Evolutionary conservation across 257 asterid species (phyloP).

Genomic region (Primulina tabacum): DNA sequence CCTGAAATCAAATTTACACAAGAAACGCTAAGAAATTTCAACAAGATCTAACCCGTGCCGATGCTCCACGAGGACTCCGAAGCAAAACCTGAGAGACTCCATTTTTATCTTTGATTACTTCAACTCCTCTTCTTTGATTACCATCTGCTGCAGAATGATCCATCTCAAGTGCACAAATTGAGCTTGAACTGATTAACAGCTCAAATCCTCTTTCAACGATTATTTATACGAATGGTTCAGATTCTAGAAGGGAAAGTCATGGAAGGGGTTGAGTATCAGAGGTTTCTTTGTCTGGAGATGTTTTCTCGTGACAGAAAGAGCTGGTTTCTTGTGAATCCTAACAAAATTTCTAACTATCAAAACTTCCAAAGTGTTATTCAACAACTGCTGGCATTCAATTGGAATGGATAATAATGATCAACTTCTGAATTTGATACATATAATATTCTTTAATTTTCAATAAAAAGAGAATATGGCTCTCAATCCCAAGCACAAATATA

Average conservation of each 20-base stretch:
- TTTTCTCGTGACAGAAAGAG: neutral
- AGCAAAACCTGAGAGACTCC: conserved; percentile 64
- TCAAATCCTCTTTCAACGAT: conserved; percentile 17
- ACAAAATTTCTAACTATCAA: neutral
- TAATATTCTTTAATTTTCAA: neutral
- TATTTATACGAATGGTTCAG: conserved; percentile 9
- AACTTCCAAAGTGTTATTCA: neutral
- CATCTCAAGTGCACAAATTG: conserved; percentile 47
- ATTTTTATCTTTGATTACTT: conserved; percentile 52
- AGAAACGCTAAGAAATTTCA: conserved; percentile 9
- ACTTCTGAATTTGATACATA: neutral
- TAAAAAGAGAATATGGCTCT: neutral
- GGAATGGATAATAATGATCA: too few species aligned
- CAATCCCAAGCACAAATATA: neutral
- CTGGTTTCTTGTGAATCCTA: neutral
- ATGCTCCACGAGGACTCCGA: conserved; percentile 64
- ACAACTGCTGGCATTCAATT: neutral
- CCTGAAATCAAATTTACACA: neutral
- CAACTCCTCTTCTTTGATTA: conserved; percentile 42
- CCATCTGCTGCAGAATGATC: conserved; percentile 45
- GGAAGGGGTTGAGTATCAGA: neutral
- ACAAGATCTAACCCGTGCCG: conserved; percentile 55
- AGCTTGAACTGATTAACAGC: conserved; percentile 25
- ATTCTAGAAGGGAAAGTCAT: neutral
- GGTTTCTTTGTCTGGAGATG: neutral